A percentile compares a stretch with the other conserved stretches of the same genome.
Conservation (phyloP, 208 protist species). For the Herpetomonas muscarum region DNA sequence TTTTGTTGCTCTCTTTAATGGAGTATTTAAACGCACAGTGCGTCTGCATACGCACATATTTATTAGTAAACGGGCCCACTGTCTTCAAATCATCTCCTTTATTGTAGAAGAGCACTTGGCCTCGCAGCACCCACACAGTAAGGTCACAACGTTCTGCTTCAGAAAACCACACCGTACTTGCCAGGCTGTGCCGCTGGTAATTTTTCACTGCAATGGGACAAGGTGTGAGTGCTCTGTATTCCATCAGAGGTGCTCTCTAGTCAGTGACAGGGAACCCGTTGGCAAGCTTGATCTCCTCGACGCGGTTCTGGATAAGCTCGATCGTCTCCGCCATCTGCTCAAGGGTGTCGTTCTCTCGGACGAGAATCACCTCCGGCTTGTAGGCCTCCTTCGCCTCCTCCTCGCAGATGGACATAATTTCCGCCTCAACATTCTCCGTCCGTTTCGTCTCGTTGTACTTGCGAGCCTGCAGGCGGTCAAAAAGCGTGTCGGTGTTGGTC, state of each 20-base stretch:
- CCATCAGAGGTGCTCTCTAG: no score
- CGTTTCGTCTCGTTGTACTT: constrained; percentile 93
- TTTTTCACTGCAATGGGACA: no score
- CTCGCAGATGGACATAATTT: constrained; percentile 96
- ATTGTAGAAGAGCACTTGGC: no score
- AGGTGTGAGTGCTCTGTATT: constrained; percentile 7
- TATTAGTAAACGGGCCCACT: no score
- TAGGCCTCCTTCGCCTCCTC: constrained; percentile 95
- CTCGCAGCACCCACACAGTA: no score
- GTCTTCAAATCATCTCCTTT: no score
- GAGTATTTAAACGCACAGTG: background rate
- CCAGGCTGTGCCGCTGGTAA: no score
- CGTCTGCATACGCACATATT: no score
- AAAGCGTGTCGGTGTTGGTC: constrained; percentile 88
- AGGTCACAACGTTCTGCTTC: no score
- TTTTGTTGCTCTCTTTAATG: constrained; percentile 8
- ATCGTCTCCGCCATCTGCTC: constrained; percentile 93
- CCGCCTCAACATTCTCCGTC: constrained; percentile 96
- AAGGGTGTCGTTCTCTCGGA: constrained; percentile 86
- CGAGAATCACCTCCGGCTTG: constrained; percentile 81
- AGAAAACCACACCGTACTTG: no score
- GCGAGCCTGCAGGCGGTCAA: constrained; percentile 87
- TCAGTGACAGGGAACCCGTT: no score
- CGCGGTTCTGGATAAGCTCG: constrained; percentile 52
- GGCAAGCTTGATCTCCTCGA: constrained; percentile 40